Base-by-base conservation (phyloP, 2,329 filamentous ascomycete genomes). In the Ascochyta fabae region DNA sequence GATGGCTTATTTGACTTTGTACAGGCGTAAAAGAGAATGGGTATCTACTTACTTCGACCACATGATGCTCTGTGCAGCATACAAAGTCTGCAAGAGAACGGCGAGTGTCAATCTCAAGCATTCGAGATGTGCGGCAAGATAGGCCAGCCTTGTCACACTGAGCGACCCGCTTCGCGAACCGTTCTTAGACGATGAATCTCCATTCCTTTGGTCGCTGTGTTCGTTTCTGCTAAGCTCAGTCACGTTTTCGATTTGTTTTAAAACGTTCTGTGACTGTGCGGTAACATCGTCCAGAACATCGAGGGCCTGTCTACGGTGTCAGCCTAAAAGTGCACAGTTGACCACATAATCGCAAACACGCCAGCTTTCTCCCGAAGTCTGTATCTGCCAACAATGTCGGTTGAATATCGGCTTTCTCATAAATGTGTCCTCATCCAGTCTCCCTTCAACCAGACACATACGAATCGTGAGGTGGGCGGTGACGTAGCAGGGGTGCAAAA, bases 61-160 rank as follows among this genome's bases (percentile, higher is more conserved):
- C 48, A 71, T 71, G 19, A 75, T 71, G 33, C 70, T 71, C 51
- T 76, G 73, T 12, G 71, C 74, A 23, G 74, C 72, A 43, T 76
- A 70, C 15, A 77, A 54, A 9, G 72, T 71, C 39, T 78, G 75
- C 6, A 74, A 57, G 50, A 77, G 64, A n/a, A 77, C 74, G 22
- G 72, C 69, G 3, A 77, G 48, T 10, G 74, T 77, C 19, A 69
- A 61, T 24, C 65, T 69, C 39, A 78, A 46, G 2, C 70, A 64
- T 38, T 75, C 70, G 6, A 77, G 63, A 55, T 77, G 74, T 38
- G 66, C 64, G 16, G 65, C 55, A 12, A 76, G 67, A 55, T 76
- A 77, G 7, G 58, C 51, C 16, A 73, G 54, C 49, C 66, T 73
- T 39, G 61, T 58, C 27, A 27, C 24, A 23, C 22, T 27, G n/a